A percentile compares a stretch with the other conserved stretches of the same genome.
phyloP scores from a whole-genome alignment of 2,329 filamentous ascomycete genomes.

The Aspergillus candidus region DNA sequence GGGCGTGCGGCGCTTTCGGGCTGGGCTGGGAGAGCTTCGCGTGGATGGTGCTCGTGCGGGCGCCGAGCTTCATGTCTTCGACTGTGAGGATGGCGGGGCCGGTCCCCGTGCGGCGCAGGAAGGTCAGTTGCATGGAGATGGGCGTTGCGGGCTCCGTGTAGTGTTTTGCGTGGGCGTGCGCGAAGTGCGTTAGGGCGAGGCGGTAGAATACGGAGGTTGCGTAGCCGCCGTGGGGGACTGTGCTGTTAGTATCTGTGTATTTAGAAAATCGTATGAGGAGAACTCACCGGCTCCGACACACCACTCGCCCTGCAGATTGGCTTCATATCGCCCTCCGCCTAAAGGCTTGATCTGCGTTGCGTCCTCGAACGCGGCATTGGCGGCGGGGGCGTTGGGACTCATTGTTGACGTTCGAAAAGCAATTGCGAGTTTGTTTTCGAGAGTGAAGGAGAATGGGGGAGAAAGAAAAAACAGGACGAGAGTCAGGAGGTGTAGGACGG shows the following conservation, averaged over 20 bases:
- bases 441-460: too few species aligned
- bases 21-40: conserved; percentile 47
- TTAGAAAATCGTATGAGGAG: neutral
- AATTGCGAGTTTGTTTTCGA: too few species aligned
- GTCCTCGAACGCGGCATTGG: conserved; percentile 31
- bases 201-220: conserved; percentile 58
- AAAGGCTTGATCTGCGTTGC: conserved; percentile 33
- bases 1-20: conserved; percentile 20
- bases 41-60: conserved; percentile 58
- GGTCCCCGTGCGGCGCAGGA: conserved; percentile 56
- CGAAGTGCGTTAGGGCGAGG: conserved; percentile 55
- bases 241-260: conserved; percentile 2
- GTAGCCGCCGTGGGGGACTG: conserved; percentile 67
- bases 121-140: conserved; percentile 59
- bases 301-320: conserved; percentile 54
- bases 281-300: conserved; percentile 56
- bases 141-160: conserved; percentile 48
- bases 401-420: conserved; percentile 1
- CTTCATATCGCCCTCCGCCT: conserved; percentile 52
- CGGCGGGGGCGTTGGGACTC: conserved; percentile 5
- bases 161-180: conserved; percentile 51
- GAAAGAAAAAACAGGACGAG: too few species aligned
- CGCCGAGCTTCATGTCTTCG: conserved; percentile 58
- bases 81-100: conserved; percentile 55
- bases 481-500: too few species aligned